A percentile compares a stretch with the other conserved stretches of the same genome.
Evolutionary conservation across 2,329 filamentous ascomycete species (phyloP).

Genomic region (Tolypocladium nubicola): DNA sequence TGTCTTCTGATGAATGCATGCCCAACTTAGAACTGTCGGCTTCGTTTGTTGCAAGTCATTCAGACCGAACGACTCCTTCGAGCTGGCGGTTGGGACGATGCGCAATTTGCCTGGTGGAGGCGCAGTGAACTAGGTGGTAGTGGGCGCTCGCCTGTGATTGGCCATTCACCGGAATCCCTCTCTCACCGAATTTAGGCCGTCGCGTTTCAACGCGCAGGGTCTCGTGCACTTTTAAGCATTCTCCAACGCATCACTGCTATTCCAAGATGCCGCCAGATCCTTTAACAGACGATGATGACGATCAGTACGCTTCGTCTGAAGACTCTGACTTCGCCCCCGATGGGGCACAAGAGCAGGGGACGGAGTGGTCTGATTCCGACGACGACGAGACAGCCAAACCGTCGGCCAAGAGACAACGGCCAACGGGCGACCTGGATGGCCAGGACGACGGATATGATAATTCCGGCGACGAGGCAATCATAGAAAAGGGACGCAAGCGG

Average conservation of each 20-base stretch:
- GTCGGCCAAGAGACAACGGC: slow-evolving; percentile 13
- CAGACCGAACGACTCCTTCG: no score
- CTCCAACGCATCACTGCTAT: slow-evolving; percentile 26
- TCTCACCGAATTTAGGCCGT: background rate
- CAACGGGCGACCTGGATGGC: slow-evolving; percentile 9
- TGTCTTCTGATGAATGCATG: no score
- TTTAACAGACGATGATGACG: slow-evolving; percentile 35
- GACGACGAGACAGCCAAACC: slow-evolving; percentile 22
- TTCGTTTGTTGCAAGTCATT: no score
- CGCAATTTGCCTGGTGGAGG: slow-evolving; percentile 21
- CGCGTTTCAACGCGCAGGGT: background rate
- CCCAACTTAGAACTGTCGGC: no score
- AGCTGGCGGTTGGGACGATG: slow-evolving; percentile 8
- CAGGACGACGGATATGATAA: slow-evolving; percentile 48
- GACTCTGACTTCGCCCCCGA: slow-evolving; percentile 66
- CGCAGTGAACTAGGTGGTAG: background rate
- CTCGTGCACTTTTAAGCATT: slow-evolving; percentile 12
- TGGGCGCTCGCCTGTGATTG: background rate
- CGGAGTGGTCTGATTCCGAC: slow-evolving; percentile 41
- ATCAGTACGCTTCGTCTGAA: slow-evolving; percentile 58
- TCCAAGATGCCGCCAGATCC: slow-evolving; percentile 31
- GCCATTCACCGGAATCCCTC: background rate
- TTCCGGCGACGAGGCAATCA: slow-evolving; percentile 63
- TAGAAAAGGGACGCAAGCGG: slow-evolving; percentile 49
- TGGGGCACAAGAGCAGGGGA: slow-evolving; percentile 33